phyloP scores from a whole-genome alignment of 176 grass and related monocot species.

The Alloteropsis semialata region DNA sequence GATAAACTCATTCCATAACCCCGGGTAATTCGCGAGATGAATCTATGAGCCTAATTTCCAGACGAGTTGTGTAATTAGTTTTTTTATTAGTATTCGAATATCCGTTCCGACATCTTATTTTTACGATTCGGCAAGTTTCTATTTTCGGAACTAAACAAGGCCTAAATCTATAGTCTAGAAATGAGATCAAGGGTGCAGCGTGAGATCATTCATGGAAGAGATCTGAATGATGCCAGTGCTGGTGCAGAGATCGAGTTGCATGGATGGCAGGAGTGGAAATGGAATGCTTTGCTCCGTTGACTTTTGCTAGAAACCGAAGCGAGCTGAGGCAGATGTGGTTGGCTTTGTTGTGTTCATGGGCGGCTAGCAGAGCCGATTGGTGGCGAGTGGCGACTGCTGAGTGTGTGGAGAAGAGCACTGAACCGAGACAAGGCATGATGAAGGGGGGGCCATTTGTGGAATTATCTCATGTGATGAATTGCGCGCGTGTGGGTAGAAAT shows the following conservation, averaged over 20 bases:
- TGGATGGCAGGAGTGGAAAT: neutral
- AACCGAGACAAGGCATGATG: constrained; percentile 19
- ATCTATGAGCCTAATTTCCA: no score
- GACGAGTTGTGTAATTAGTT: no score
- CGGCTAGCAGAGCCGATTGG: neutral
- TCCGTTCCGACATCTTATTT: no score
- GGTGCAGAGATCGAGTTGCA: neutral
- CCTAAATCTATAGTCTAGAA: neutral
- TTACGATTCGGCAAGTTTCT: no score
- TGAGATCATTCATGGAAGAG: constrained; percentile 16
- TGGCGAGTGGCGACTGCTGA: neutral
- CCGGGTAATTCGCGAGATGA: no score
- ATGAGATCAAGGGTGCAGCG: neutral
- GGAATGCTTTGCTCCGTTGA: neutral
- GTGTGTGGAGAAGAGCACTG: neutral
- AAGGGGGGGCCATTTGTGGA: neutral
- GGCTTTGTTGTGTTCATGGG: constrained; percentile 2
- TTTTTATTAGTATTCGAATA: no score
- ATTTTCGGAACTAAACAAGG: no score
- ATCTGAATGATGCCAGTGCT: constrained; percentile 1
- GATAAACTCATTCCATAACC: no score
- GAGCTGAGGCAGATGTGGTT: neutral
- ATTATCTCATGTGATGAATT: constrained; percentile 33
- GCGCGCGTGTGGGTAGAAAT: neutral
- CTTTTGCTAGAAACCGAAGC: constrained; percentile 13